Conservation (phyloP, 306 rosid species). For the Vigna hirtella region DNA sequence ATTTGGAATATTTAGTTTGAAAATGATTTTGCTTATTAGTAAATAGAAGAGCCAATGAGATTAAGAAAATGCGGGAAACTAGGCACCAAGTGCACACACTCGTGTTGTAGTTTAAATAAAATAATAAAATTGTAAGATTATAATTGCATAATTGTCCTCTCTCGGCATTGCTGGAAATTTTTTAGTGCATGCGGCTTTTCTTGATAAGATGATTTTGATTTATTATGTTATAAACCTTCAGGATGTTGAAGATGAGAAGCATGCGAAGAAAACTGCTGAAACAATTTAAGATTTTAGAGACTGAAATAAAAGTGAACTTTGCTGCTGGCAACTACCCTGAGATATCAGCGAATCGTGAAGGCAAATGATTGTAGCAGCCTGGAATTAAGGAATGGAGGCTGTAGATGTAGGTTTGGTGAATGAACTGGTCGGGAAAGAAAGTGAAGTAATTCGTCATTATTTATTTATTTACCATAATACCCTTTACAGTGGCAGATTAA, state of each 20-base stretch:
- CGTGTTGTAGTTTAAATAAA: not conserved
- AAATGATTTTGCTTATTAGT: slow-evolving; percentile 16
- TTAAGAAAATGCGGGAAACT: not conserved
- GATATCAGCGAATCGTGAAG: slow-evolving; percentile 33
- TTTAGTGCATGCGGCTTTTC: not conserved
- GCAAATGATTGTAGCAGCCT: slow-evolving; percentile 36
- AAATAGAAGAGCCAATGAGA: slow-evolving; percentile 7
- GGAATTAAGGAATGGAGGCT: slow-evolving; percentile 33
- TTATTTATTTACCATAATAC: slow-evolving; percentile 48
- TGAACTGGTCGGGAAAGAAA: slow-evolving; percentile 36
- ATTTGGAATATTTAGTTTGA: not conserved
- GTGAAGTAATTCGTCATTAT: slow-evolving; percentile 42
- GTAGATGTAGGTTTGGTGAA: slow-evolving; percentile 49
- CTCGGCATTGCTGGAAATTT: slow-evolving; percentile 7
- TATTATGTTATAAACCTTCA: slow-evolving; percentile 45
- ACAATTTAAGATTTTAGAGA: slow-evolving; percentile 41
- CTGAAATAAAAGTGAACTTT: slow-evolving; percentile 42
- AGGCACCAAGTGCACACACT: not conserved
- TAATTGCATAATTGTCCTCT: slow-evolving; percentile 13
- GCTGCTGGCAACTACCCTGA: slow-evolving; percentile 35
- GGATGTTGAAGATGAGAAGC: slow-evolving; percentile 94
- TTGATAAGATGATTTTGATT: slow-evolving; percentile 26
- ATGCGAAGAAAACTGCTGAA: slow-evolving; percentile 50
- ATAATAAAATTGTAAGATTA: not conserved
- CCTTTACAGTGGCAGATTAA: slow-evolving; percentile 39